phyloP scores from a whole-genome alignment of 1,139 yeast genomes.

The Waltiozyma sp. region DNA sequence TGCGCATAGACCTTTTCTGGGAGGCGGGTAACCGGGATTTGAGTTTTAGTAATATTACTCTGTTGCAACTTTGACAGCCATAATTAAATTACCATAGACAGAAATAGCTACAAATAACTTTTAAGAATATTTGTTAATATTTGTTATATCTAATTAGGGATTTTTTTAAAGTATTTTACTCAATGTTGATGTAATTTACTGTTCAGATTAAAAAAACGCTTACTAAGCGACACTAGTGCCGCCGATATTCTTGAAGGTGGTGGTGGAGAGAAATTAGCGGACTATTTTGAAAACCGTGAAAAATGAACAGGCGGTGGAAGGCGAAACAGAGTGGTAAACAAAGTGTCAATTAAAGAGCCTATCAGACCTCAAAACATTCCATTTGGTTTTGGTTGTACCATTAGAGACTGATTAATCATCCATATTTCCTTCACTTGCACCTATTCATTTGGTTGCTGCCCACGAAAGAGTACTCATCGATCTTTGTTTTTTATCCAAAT shows the following conservation, averaged over 20 bases:
- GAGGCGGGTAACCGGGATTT: not conserved
- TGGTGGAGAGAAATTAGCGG: too few species aligned
- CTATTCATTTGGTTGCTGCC: not conserved
- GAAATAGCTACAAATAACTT: too few species aligned
- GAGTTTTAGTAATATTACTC: not conserved
- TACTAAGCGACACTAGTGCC: not conserved
- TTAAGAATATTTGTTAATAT: too few species aligned
- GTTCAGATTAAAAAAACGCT: not conserved
- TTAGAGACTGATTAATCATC: not conserved
- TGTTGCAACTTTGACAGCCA: too few species aligned
- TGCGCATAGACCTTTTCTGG: too few species aligned
- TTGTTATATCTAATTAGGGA: too few species aligned
- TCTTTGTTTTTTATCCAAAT: not conserved
- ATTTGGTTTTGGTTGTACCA: not conserved
- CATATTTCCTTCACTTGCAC: not conserved
- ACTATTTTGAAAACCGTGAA: not conserved
- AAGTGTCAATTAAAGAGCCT: not conserved
- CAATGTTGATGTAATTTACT: too few species aligned
- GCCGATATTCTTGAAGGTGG: too few species aligned
- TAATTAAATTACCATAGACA: too few species aligned
- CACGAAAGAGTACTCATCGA: not conserved
- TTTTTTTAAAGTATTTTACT: too few species aligned
- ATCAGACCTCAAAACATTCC: not conserved
- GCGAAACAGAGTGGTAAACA: not conserved
- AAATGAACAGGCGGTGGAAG: not conserved